phyloP scores from a whole-genome alignment of 2,329 filamentous ascomycete genomes.

The Xylariaceae sp. region DNA sequence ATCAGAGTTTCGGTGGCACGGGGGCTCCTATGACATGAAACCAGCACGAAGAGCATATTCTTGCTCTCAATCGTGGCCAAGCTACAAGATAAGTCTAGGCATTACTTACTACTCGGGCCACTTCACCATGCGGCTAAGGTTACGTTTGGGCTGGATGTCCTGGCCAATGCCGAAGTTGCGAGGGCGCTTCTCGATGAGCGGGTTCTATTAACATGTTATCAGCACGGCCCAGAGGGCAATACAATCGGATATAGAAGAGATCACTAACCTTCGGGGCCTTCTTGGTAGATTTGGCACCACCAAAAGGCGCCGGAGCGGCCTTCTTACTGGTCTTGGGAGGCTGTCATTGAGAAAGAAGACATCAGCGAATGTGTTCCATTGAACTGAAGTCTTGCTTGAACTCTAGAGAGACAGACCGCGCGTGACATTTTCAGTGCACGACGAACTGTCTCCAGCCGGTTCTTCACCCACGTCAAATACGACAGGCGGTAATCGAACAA shows the following conservation, averaged over 20 bases:
- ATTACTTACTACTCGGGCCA: constrained; percentile 99
- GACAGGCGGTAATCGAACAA: constrained; percentile 49
- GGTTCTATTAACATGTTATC: constrained; percentile 70
- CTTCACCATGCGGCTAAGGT: constrained; percentile 97
- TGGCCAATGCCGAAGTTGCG: constrained; percentile 99
- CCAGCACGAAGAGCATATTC: too few species aligned
- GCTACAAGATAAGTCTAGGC: too few species aligned
- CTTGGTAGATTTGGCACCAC: constrained; percentile 88
- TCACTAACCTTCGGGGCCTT: constrained; percentile 92
- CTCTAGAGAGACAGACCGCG: constrained; percentile 79
- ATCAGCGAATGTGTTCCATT: constrained; percentile 88
- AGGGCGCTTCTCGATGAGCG: constrained; percentile 96
- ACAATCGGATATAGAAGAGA: constrained; percentile 14
- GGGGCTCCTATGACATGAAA: too few species aligned
- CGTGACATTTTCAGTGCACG: constrained; percentile 60
- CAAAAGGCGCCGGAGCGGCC: constrained; percentile 95
- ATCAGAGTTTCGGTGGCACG: too few species aligned
- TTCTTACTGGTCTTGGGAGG: constrained; percentile 98
- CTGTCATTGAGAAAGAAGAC: constrained; percentile 99
- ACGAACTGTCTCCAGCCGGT: constrained; percentile 65
- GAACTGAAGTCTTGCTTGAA: constrained; percentile 80
- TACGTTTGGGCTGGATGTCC: constrained; percentile 96
- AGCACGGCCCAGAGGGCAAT: constrained; percentile 27
- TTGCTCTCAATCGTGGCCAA: too few species aligned
- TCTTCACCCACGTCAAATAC: constrained; percentile 61